Evolutionary conservation across 2,329 filamentous ascomycete species (phyloP), one percentile per base, ranked within the genome.

Genomic region (Beauveria caledonica): DNA sequence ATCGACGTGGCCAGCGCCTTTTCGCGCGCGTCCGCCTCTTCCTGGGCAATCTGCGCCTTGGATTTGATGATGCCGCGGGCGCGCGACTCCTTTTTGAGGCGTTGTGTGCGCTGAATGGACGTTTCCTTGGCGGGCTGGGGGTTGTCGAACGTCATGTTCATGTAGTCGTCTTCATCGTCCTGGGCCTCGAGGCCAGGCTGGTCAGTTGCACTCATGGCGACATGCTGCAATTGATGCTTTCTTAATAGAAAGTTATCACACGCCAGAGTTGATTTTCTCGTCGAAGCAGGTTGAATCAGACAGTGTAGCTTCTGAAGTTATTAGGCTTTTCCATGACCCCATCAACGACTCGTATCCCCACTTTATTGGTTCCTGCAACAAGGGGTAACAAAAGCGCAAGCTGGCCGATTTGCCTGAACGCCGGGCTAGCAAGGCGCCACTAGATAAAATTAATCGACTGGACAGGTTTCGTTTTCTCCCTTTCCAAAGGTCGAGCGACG

Each of bases 111-210:
- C 67, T 84, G 80, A 15, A 84, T 69, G 1, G 80, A 84, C 1
- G 79, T 80, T 67, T 83, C 80, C 65, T 68, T 71, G 76, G 76
- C 73, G 76, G 83, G 71, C 72, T 79, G 68, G 75, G 81, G 70
- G 29, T 96, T 89, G 19, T 84, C 80, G 70, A 99, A 92, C 15
- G 86, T 81, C 93, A 99, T 97, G 67, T 87, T 91, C 89, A 99
- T 95, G 79, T 99, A 97, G 74, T 99, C 94, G 64, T 97, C 92
- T 64, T 92, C 90, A 21, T 92, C 90, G 7, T 90, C 89, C 3
- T 80, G 79, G 51, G 42, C 49, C 40, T 40, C 57, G 40, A 42
- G 27, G 57, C 57, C 57, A 46, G 49, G 40, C 27, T 40, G 48
- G 27, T 46, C 48, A 19, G 49, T 46, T 19, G 57, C 17, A n/a